Evolutionary conservation across 2,329 filamentous ascomycete genomes (phyloP).

Genomic region (Sordariomycetes sp.): DNA sequence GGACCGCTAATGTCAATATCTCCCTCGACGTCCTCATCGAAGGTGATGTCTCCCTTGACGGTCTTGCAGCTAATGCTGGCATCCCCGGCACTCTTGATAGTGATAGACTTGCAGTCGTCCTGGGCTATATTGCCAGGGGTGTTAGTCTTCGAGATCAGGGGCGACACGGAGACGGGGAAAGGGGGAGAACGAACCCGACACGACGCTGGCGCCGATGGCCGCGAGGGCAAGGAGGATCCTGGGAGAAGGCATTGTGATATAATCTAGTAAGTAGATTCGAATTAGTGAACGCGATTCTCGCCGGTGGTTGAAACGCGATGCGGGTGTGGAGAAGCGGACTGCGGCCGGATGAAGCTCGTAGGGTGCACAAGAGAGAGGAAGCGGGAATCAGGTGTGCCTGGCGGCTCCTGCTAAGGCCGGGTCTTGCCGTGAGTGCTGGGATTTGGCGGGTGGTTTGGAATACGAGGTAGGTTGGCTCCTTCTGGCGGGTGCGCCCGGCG

Average conservation of each 20-base stretch:
- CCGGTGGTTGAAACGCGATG: neutral
- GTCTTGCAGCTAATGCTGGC: constrained; percentile 53
- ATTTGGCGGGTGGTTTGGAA: neutral
- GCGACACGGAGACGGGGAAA: neutral
- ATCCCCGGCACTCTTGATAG: constrained; percentile 47
- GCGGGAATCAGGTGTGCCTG: neutral
- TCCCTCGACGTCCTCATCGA: constrained; percentile 31
- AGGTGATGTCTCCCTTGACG: constrained; percentile 44
- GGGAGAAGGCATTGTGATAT: constrained; percentile 33
- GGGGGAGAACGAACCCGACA: constrained; percentile 26
- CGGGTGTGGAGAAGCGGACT: neutral
- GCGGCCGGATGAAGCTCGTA: neutral
- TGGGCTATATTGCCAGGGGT: neutral
- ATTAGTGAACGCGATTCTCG: neutral
- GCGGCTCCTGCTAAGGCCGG: neutral
- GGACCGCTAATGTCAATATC: constrained; percentile 52
- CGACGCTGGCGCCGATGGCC: constrained; percentile 28
- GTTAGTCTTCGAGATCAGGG: neutral
- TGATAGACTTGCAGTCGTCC: constrained; percentile 15
- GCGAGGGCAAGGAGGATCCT: constrained; percentile 32
- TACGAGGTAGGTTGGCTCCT: neutral
- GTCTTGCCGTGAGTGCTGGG: neutral
- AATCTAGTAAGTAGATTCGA: neutral
- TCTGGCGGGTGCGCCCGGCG: neutral
- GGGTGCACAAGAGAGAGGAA: neutral